Base-by-base conservation (phyloP, 371 early-diverging fungal genomes). In the Parasitella parasitica region DNA sequence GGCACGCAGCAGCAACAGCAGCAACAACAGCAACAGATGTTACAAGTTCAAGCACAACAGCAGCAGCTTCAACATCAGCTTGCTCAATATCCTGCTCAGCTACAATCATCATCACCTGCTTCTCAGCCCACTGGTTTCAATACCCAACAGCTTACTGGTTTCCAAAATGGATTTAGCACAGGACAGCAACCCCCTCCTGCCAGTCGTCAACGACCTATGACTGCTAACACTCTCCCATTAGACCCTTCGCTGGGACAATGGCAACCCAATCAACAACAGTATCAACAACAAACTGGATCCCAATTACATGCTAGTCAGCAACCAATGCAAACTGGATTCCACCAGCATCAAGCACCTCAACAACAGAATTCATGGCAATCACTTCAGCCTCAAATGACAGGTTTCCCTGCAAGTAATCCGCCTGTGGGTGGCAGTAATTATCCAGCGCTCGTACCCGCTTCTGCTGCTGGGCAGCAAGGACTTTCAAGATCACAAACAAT, bases 331-430 rank as follows among this genome's bases (percentile, higher is more conserved):
- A 35, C 59, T 16, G 52, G 59, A 2, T 26, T 57, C 32, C 57
- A 55, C 30, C 27, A 41, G 6, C 43, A 38, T 11, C 65, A 59
- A 24, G 55, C 18, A 12, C 22, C 32, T n/a, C 16, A 67, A 46
- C 36, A 61, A 30, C 53, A 61, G 16, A 27, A 48, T 9, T 50
- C 62, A 39, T 71, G 71, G 71, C 66, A 71, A 52, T 24, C 70
- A 55, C 73, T 77, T 27, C 78, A 77, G 38, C 71, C 78, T 36
- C 78, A 77, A 61, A 74, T 77, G 78, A 77, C 78, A 2, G 78
- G 78, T 28, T 64, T 77, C 39, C 67, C 70, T 26, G 36, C 64
- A 32, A 62, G 50, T 57, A 72, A 16, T 71, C 70, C 64, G 61
- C 64, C 57, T 32, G 34, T 56, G 54, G 67, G 70, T 62, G 28